Conservation (phyloP, 2,329 filamentous ascomycete species). For the Apiospora rasikravindrae region DNA sequence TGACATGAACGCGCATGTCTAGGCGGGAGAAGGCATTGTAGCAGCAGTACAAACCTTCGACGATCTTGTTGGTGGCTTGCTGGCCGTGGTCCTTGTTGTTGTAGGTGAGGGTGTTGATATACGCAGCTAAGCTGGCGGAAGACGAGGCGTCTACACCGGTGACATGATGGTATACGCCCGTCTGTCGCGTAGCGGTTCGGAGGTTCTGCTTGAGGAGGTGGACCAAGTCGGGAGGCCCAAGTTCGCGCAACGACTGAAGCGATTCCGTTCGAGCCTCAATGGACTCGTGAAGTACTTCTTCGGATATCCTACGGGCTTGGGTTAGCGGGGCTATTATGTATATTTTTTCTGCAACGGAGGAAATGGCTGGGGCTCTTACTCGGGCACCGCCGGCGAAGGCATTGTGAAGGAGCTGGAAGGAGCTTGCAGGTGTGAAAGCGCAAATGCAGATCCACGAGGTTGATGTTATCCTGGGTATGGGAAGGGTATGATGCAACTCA, state of each 20-base stretch:
- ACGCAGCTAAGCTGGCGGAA: constrained; percentile 93
- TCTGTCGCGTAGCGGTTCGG: constrained; percentile 69
- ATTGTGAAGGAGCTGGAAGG: constrained; percentile 30
- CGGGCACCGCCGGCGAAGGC: constrained; percentile 42
- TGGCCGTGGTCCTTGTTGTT: constrained; percentile 77
- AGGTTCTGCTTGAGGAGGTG: constrained; percentile 82
- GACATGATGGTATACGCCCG: constrained; percentile 96
- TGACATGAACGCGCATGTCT: constrained; percentile 98
- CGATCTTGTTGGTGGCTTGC: constrained; percentile 78
- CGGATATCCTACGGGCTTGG: constrained; percentile 72
- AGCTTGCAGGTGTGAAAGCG: neutral
- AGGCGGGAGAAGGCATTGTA: constrained; percentile 99
- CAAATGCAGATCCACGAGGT: neutral
- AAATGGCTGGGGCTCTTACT: constrained; percentile 30
- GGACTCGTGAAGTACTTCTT: constrained; percentile 89
- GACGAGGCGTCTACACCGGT: constrained; percentile 97
- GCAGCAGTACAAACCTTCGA: constrained; percentile 94
- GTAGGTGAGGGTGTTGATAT: constrained; percentile 97
- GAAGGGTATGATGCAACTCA: constrained; percentile 7
- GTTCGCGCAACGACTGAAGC: constrained; percentile 82
- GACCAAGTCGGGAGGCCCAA: constrained; percentile 93
- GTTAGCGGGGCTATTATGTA: constrained; percentile 13
- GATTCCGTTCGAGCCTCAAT: constrained; percentile 93
- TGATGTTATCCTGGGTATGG: neutral
- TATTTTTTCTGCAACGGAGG: no score